Evolutionary conservation across 306 rosid species (phyloP), one percentile per base, ranked within the genome.

Genomic region (Ormosia semicastrata): DNA sequence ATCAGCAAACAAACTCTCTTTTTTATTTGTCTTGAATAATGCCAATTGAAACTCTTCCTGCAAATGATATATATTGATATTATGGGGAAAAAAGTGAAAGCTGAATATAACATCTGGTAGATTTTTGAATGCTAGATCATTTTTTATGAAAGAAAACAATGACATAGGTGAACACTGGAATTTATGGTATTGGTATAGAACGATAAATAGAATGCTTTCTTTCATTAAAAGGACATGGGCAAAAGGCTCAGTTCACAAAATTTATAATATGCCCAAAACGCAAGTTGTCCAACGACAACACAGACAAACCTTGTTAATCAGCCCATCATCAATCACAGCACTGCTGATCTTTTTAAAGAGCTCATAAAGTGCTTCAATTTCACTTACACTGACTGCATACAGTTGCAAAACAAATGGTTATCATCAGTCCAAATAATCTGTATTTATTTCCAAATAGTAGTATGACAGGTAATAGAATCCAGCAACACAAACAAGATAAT

Each of bases 1-100:
- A 82, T 92, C 97, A 34, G 94, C 94, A 59, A 92, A 92, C 69
- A 92, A 56, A 78, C 97, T 92, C 84, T 90, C 97, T 78, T 90
- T 92, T 81, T 92, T 90, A 78, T 89, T 92, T 76, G 97, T 92
- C 86, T 92, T 92, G 84, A 92, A 92, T 78, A 92, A 84, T 7
- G 97, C 97, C 83, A 92, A 80, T 82, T 92, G 97, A 83, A 92
- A 92, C 69, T 92, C 97, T 80, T 90, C 97, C 97, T 92, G 82
- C 65, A 82, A 76, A 70, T 17, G 66, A 36, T 50, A 57, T 49
- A 66, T 9, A 32, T 52, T 59, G n/a, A 37, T 46, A 29, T 33
- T 24, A 17, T 15, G 47, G 39, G 37, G 56, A 4, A 33, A 52
- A 33, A 36, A 59, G 15, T 67, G 73, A 43, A 47, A 78, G 5